A percentile compares a stretch with the other conserved stretches of the same genome.
Conservation (phyloP, 495 filamentous ascomycete genomes). For the Thozetella sp. region DNA sequence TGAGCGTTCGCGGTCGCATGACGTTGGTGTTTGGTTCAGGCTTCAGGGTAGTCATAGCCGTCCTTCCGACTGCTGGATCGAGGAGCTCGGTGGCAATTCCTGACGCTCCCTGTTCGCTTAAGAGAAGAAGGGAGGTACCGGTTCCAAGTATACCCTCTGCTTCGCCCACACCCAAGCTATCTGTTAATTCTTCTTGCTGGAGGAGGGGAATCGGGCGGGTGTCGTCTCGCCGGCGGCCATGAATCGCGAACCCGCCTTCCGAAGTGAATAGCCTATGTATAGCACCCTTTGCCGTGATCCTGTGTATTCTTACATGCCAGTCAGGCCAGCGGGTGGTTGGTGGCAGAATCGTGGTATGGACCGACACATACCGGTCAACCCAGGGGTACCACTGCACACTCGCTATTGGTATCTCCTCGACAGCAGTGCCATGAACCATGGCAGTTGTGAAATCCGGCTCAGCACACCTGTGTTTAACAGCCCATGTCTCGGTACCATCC, state of each 20-base stretch:
- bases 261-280: neutral
- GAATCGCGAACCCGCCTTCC: neutral
- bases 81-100: neutral
- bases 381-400: neutral
- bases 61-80: neutral
- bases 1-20: neutral
- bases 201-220: neutral
- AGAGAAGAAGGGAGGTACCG: neutral
- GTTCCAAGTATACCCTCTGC: neutral
- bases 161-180: neutral
- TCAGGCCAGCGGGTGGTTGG: neutral
- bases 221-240: neutral
- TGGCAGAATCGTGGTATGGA: neutral
- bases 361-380: neutral
- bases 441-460: neutral
- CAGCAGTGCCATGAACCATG: neutral
- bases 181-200: neutral
- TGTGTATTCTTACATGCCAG: neutral
- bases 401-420: neutral
- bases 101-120: neutral
- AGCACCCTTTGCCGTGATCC: neutral
- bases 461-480: neutral
- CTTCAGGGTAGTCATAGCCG: neutral
- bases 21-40: neutral
- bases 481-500: neutral